Base-by-base conservation (phyloP, 768 basidiomycete species). In the Thelephora ganbajun region DNA sequence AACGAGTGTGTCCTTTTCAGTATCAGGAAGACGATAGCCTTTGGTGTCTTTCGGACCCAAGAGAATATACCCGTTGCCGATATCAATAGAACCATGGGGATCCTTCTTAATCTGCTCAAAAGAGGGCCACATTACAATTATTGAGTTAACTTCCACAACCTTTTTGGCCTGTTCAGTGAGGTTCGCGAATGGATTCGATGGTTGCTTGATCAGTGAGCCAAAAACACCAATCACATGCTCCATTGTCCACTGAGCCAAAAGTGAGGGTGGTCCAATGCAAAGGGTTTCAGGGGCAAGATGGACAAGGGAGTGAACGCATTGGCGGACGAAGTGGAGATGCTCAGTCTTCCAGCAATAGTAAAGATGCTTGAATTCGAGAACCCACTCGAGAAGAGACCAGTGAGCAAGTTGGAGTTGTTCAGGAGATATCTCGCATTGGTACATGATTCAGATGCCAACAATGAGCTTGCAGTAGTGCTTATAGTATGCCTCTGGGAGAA, bases 271-370 rank as follows among this genome's bases (percentile, higher is more conserved):
- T 48, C 61, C 56, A 11, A 54, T 18, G 46, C 58, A 43, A 13
- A 36, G 2, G 6, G 41, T 46, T 45, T 70, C 62, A 0, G 48
- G 46, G 4, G 48, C 51, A 16, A n/a, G n/a, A n/a, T n/a, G n/a
- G n/a, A n/a, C n/a, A n/a, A n/a, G n/a, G n/a, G n/a, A n/a, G n/a
- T n/a, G n/a, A n/a, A n/a, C n/a, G n/a, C n/a, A n/a, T n/a, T n/a
- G n/a, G n/a, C n/a, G n/a, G n/a, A n/a, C n/a, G 46, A 69, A 66
- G 45, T 71, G 69, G n/a, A 71, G 43, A 3, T 36, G 56, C 5
- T 26, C 56, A 16, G 26, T 1, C 0, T 46, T 36, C 1, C 56
- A 60, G 18, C 63, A 60, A 44, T 59, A 61, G 50, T 70, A 70
- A 0, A 68, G 48, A 0, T 44, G 16, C 50, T 71, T 65, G 51